Conservation (phyloP, 2,329 filamentous ascomycete genomes). For the Tolypocladium sp. region DNA sequence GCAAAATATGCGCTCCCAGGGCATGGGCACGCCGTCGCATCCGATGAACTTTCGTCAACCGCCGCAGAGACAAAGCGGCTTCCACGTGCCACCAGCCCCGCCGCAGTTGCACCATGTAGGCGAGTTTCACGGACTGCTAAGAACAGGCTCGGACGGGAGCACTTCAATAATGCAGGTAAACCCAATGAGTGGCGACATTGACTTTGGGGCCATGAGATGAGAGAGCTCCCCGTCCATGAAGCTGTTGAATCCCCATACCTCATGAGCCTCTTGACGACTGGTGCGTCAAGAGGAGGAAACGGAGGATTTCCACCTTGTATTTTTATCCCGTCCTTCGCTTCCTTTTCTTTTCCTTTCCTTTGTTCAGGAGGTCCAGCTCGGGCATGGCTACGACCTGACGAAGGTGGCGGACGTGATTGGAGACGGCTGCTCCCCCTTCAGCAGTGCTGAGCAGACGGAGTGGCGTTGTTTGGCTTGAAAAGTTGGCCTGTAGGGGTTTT, state of each 20-base stretch:
- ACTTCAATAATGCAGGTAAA: constrained; percentile 15
- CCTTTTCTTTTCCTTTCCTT: not conserved
- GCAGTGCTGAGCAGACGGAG: not conserved
- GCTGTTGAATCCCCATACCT: not conserved
- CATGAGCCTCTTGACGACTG: not conserved
- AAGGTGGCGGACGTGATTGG: not conserved
- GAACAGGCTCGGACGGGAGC: constrained; percentile 29
- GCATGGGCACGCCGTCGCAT: constrained; percentile 15
- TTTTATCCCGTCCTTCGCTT: not conserved
- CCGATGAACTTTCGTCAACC: constrained; percentile 17
- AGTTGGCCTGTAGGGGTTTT: not conserved
- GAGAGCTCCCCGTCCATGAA: not conserved
- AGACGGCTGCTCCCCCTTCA: not conserved
- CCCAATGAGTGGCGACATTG: constrained; percentile 16
- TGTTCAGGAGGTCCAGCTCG: not conserved
- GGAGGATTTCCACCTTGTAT: not conserved
- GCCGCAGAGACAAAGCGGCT: constrained; percentile 20
- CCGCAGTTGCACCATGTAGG: constrained; percentile 16
- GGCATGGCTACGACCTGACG: not conserved
- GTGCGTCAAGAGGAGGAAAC: not conserved
- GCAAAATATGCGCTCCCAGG: constrained; percentile 13
- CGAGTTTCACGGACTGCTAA: constrained; percentile 41
- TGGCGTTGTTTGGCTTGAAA: not conserved
- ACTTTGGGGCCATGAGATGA: constrained; percentile 12
- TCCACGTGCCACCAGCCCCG: constrained; percentile 18